Conservation (phyloP, 2,329 filamentous ascomycete genomes). For the Pestalotiopsis fici region DNA sequence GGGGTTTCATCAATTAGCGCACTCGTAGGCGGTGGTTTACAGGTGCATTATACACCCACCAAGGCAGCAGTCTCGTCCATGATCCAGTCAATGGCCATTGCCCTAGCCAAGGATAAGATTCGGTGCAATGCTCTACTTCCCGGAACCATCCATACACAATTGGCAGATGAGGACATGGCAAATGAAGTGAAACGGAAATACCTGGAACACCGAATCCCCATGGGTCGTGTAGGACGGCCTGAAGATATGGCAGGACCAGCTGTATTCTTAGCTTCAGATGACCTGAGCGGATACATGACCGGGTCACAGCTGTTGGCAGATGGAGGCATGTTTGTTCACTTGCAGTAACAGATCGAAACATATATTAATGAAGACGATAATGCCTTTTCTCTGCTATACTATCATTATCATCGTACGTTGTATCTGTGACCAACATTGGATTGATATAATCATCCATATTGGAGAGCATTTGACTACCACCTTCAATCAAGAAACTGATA, state of each 20-base stretch:
- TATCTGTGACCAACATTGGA: no score
- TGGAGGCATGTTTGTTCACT: constrained; percentile 85
- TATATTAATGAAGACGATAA: background rate
- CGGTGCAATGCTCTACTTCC: constrained; percentile 83
- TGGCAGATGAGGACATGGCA: constrained; percentile 79
- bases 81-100: constrained; percentile 82
- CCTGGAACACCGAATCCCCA: constrained; percentile 79
- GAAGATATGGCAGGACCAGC: constrained; percentile 79
- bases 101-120: constrained; percentile 74
- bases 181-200: constrained; percentile 72
- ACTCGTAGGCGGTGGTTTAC: constrained; percentile 74
- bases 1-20: constrained; percentile 73
- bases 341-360: constrained; percentile 57
- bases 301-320: constrained; percentile 85
- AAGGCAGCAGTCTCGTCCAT: constrained; percentile 80
- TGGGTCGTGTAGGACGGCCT: constrained; percentile 73
- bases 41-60: constrained; percentile 86
- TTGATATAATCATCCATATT: no score
- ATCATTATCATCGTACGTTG: no score
- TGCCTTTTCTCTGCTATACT: no score
- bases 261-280: constrained; percentile 79
- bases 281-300: constrained; percentile 78
- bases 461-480: no score
- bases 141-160: constrained; percentile 79
- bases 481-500: no score